Evolutionary conservation across 805 yeast species (phyloP).

Genomic region (Scheffersomyces ergatensis): DNA sequence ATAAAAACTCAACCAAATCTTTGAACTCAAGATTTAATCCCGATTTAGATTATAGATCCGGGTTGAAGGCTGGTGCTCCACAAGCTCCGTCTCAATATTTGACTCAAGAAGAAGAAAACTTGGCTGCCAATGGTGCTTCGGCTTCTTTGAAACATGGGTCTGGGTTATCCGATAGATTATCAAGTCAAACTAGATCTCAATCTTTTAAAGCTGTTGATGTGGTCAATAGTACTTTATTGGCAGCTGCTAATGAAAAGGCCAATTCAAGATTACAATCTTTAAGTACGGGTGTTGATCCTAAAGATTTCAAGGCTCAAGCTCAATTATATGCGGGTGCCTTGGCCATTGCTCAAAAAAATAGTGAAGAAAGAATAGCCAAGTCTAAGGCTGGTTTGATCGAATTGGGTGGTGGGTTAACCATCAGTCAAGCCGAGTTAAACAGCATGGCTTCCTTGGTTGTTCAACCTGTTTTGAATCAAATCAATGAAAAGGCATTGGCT

Average conservation of each 20-base stretch:
- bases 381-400: slow-evolving; percentile 58
- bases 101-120: slow-evolving; percentile 37
- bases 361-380: slow-evolving; percentile 50
- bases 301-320: slow-evolving; percentile 42
- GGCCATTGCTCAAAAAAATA: slow-evolving; percentile 69
- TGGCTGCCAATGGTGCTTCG: slow-evolving; percentile 58
- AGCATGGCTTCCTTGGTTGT: slow-evolving; percentile 77
- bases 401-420: slow-evolving; percentile 84
- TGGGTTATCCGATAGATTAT: slow-evolving; percentile 21
- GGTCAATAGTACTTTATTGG: slow-evolving; percentile 46
- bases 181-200: slow-evolving; percentile 25
- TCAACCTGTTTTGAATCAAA: slow-evolving; percentile 76
- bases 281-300: slow-evolving; percentile 20
- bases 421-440: slow-evolving; percentile 74
- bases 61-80: slow-evolving; percentile 18
- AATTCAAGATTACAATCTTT: slow-evolving; percentile 34
- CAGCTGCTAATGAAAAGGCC: slow-evolving; percentile 49
- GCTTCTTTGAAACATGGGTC: slow-evolving; percentile 47
- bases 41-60: slow-evolving; percentile 38
- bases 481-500: slow-evolving; percentile 63
- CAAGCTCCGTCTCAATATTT: slow-evolving; percentile 25
- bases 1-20: slow-evolving; percentile 36
- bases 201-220: slow-evolving; percentile 41
- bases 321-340: slow-evolving; percentile 71
- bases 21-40: slow-evolving; percentile 43